These are phyloP conservation scores for Phaseolus lunatus DNA, from an alignment of 306 rosid species.

Conservation along the genomic window DNA sequence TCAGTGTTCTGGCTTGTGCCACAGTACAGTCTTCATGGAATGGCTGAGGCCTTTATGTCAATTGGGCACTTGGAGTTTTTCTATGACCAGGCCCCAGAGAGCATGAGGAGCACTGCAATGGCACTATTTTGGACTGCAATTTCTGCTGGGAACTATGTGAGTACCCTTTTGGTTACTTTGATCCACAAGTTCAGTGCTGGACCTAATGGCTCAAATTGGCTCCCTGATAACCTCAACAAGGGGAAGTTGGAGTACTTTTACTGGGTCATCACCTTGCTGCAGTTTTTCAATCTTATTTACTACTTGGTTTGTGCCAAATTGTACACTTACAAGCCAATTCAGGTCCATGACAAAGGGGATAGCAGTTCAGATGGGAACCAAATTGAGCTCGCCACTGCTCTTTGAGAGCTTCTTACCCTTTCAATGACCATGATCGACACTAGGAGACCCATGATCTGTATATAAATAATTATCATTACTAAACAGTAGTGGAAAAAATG, in stretches of 20 bases:
- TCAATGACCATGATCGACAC: not conserved
- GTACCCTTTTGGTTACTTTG: slow-evolving; percentile 72
- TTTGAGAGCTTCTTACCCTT: slow-evolving; percentile 37
- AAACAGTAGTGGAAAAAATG: not conserved
- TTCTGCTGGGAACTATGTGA: slow-evolving; percentile 71
- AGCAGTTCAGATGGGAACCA: slow-evolving; percentile 48
- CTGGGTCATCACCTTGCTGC: slow-evolving; percentile 78
- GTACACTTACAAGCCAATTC: slow-evolving; percentile 76
- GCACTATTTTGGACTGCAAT: slow-evolving; percentile 85
- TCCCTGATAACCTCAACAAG: slow-evolving; percentile 69
- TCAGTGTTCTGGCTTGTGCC: slow-evolving; percentile 90
- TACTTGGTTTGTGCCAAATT: slow-evolving; percentile 68
- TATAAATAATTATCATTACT: slow-evolving; percentile 5
- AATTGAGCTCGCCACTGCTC: slow-evolving; percentile 59
- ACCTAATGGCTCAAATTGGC: slow-evolving; percentile 87
- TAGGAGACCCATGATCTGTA: not conserved
- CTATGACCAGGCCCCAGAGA: slow-evolving; percentile 92
- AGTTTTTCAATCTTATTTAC: slow-evolving; percentile 66
- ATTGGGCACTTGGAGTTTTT: slow-evolving; percentile 93
- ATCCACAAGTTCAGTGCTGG: slow-evolving; percentile 71
- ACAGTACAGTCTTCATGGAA: slow-evolving; percentile 86
- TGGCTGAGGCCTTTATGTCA: slow-evolving; percentile 97
- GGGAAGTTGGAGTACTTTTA: slow-evolving; percentile 88
- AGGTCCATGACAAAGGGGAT: slow-evolving; percentile 53
- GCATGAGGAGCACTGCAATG: slow-evolving; percentile 91